Base-by-base conservation (phyloP, 257 asterid genomes). In the Solanum chiquidenum region DNA sequence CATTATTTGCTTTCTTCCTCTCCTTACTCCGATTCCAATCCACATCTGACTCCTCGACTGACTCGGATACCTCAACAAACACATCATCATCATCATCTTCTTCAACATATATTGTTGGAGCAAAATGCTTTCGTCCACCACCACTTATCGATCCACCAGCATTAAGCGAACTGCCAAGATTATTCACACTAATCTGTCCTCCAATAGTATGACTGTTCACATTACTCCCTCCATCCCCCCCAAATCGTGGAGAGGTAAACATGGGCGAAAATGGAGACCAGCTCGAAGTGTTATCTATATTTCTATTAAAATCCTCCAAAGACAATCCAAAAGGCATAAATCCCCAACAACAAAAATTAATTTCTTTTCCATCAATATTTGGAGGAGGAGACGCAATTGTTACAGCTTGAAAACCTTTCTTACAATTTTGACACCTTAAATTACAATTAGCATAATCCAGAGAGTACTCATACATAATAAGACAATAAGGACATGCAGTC, bases 261-360 rank as follows among this genome's bases (percentile, higher is more conserved):
- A 95, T 93, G 23, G 98, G 97, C 0, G 98, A 93, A 93, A 96
- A 96, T 1, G 98, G 99, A 10, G 98, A 91, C 99, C 99, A 96
- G 68, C 77, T 34, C 7, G 93, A 86, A 85, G 87, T 84, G 62
- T 85, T 77, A 25, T 83, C 90, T 71, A 74, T 87, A 46, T 88
- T 86, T 86, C 88, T 94, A 89, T 90, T 86, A 93, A 91, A 91
- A 86, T 89, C 64, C 40, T 85, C 91, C 92, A 88, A 83, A 1
- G 95, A 89, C 68, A 92, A 87, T 3, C 96, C 98, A 46, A 96
- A 34, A 4, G 98, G 98, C 77, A 94, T 79, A 90, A 88, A 89
- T 16, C 96, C 98, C 98, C 98, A 96, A 89, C 95, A 95, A 87
- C 93, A 95, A 71, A 94, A 95, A 87, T 93, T 90, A 29, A 89